A percentile compares a stretch with the other conserved stretches of the same genome.
These are phyloP conservation scores for Rhodotorula sp. DNA, from an alignment of 1,284 basidiomycete species.

Conservation along the genomic window DNA sequence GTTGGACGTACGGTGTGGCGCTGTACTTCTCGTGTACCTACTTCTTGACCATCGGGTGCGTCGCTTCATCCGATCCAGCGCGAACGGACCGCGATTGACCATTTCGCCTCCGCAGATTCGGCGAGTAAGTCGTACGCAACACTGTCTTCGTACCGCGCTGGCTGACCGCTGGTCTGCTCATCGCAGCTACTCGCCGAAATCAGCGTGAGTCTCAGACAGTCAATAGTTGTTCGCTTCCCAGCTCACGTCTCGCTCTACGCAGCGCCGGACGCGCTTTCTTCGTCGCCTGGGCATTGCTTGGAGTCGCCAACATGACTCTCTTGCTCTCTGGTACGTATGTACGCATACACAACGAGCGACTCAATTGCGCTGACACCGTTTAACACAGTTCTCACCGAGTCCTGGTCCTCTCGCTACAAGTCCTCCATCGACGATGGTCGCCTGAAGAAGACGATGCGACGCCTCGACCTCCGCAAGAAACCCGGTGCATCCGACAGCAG, in stretches of 20 bases:
- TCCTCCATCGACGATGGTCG: constrained; percentile 17
- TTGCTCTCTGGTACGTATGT: background rate
- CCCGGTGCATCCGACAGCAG: background rate
- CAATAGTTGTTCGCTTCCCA: constrained; percentile 1
- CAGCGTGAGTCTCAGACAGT: constrained; percentile 48
- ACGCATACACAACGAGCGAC: background rate
- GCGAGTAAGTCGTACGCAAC: constrained; percentile 10
- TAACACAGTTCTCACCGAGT: constrained; percentile 28
- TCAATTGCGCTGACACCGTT: background rate
- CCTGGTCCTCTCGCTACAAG: constrained; percentile 32
- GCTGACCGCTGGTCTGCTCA: constrained; percentile 51
- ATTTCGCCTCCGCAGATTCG: background rate
- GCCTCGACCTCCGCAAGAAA: background rate
- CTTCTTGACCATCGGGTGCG: background rate
- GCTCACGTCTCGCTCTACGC: constrained; percentile 15
- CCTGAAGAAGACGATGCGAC: background rate
- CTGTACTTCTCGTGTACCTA: constrained; percentile 66
- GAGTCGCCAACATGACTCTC: constrained; percentile 64
- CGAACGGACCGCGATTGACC: no score
- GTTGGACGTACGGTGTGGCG: constrained; percentile 56
- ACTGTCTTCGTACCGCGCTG: background rate
- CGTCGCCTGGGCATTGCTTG: constrained; percentile 73
- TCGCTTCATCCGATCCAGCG: no score
- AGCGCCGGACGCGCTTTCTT: constrained; percentile 69
- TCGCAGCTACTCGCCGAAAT: constrained; percentile 62